Evolutionary conservation across 2,329 filamentous ascomycete species (phyloP).

Genomic region (Xylariaceae sp.): DNA sequence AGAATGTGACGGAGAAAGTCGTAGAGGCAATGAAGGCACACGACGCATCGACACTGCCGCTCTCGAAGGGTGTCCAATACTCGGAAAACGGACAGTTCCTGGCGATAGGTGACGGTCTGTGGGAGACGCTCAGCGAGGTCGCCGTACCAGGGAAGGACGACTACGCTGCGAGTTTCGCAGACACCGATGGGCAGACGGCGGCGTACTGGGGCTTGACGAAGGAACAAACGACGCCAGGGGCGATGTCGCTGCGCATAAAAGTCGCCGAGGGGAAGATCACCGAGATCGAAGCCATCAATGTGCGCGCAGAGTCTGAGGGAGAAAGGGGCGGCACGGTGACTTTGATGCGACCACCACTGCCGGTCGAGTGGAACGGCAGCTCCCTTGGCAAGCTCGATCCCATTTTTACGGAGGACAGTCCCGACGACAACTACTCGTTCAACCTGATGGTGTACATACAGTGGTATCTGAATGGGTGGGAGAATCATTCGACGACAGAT

Average conservation of each 20-base stretch:
- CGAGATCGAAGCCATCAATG: constrained; percentile 15
- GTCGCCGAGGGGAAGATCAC: constrained; percentile 12
- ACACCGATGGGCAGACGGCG: constrained; percentile 8
- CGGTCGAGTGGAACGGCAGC: constrained; percentile 17
- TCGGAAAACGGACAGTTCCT: constrained; percentile 20
- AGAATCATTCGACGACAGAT: constrained; percentile 14
- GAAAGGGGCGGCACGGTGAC: constrained; percentile 16
- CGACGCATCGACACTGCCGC: constrained; percentile 9
- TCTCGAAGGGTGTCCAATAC: constrained; percentile 13
- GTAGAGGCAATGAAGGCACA: constrained; percentile 14
- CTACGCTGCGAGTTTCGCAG: constrained; percentile 11
- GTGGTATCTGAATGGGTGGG: constrained; percentile 15
- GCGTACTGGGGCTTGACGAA: constrained; percentile 16
- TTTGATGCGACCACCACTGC: constrained; percentile 19
- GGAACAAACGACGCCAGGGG: constrained; percentile 16
- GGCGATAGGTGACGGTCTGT: constrained; percentile 15
- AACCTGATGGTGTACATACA: constrained; percentile 1
- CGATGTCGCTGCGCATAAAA: constrained; percentile 14
- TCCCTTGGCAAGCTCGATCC: constrained; percentile 10
- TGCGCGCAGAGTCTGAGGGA: constrained; percentile 14
- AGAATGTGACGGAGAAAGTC: constrained; percentile 10
- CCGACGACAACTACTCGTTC: background rate
- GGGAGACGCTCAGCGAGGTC: constrained; percentile 13
- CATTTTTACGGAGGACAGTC: constrained; percentile 4
- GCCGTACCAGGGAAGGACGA: background rate